These are phyloP conservation scores for Cicer bijugum DNA, from an alignment of 306 rosid genomes.

Conservation along the genomic window DNA sequence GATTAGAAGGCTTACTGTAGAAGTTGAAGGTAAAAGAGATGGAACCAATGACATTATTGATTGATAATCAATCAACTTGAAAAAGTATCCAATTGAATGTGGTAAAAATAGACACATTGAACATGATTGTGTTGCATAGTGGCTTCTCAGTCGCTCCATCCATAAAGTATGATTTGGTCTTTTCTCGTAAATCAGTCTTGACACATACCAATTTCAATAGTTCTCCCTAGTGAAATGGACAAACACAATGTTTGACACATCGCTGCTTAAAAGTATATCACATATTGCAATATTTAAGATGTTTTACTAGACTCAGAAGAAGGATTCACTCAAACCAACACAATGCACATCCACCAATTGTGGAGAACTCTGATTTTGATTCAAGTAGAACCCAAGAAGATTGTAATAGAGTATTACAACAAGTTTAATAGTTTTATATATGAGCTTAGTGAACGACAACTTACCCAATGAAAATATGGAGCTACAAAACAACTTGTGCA, in stretches of 20 bases:
- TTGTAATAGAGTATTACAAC: background rate
- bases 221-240: no score
- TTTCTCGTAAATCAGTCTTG: no score
- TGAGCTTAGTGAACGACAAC: background rate
- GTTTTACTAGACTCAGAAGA: background rate
- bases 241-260: background rate
- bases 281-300: background rate
- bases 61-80: no score
- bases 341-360: background rate
- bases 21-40: no score
- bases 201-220: no score
- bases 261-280: background rate
- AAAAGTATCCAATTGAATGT: no score
- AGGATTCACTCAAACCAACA: background rate
- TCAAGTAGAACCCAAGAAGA: background rate
- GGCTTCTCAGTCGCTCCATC: no score
- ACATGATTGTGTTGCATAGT: no score
- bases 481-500: background rate
- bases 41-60: no score
- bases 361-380: background rate
- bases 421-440: background rate
- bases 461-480: background rate
- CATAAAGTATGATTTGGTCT: no score
- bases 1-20: no score
- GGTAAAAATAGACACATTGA: no score